Evolutionary conservation across 1,139 yeast genomes (phyloP), one percentile per base, ranked within the genome.

Genomic region (Saccharomyces pastorianus): DNA sequence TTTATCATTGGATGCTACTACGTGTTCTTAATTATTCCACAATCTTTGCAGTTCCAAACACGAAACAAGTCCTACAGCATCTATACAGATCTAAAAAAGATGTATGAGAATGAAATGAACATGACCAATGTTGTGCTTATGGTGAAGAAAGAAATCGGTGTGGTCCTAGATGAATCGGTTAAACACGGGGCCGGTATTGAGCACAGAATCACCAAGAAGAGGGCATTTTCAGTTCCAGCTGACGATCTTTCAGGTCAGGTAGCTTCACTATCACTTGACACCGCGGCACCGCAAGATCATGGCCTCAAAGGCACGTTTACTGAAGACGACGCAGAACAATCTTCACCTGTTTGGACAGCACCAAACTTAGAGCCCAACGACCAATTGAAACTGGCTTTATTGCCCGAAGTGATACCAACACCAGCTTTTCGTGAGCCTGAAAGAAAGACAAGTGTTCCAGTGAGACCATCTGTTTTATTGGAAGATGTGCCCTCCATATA

Each of bases 341-440:
- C 55, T n/a, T 54, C 69, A 4, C 70, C 70, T 6, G 54, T 71
- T 31, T 73, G 76, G 76, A 64, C 64, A 0, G 74, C 75, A 2
- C 76, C 76, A 5, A 61, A 65, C 7, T 55, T 71, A 3, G 71
- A 69, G 42, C 73, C 75, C 2, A 67, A 70, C 49, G 75, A 72
- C 54, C 74, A 71, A 52, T 58, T 73, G 34, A 62, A 66, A 52
- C 55, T 71, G 8, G 71, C 69, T 1, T 34, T 60, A 46, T 63
- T 56, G 4, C 44, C 58, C 9, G 58, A 59, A 20, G 48, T 54
- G 1, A 29, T 55, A 9, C 51, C 57, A n/a, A 47, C 56, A n/a
- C 56, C 60, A 31, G 27, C 55, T 49, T 34, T 54, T 54, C 29
- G 59, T 53, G 44, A 27, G 23, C 14, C 50, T 46, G 48, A 23